Conservation (phyloP, 495 filamentous ascomycete species). For the Penicillium taxi region DNA sequence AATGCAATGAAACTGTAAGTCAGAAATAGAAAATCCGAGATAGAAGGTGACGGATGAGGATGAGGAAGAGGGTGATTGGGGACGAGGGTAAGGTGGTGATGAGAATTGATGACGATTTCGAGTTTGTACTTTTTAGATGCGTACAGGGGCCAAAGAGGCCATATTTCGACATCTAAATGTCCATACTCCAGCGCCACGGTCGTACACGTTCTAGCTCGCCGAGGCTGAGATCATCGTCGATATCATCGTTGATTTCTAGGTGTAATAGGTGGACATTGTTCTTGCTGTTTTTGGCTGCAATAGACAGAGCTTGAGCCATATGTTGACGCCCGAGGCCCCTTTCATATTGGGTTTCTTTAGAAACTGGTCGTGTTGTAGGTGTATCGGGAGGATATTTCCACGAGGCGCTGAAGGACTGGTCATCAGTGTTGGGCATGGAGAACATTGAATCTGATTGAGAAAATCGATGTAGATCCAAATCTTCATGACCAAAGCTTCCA, state of each 20-base stretch:
- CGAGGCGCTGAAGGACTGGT: conserved; percentile 23
- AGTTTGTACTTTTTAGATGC: not conserved
- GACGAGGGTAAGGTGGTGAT: too few relatives aligned
- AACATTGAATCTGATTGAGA: conserved; percentile 32
- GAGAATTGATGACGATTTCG: not conserved
- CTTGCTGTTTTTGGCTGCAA: conserved; percentile 23
- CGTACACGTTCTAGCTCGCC: conserved; percentile 36
- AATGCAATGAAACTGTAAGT: conserved; percentile 1
- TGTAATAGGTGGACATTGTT: conserved; percentile 34
- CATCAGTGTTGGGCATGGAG: conserved; percentile 25
- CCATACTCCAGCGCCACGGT: conserved; percentile 44
- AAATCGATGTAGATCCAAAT: conserved; percentile 21
- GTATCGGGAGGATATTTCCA: conserved; percentile 36
- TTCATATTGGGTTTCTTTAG: conserved; percentile 31
- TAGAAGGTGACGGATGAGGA: conserved; percentile 5
- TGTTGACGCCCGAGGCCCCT: conserved; percentile 20
- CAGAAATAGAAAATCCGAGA: not conserved
- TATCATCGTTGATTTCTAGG: conserved; percentile 34
- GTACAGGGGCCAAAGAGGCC: not conserved
- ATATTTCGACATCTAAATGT: conserved; percentile 25
- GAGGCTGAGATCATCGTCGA: conserved; percentile 26
- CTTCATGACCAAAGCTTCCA: conserved; percentile 17
- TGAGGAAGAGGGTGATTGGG: conserved; percentile 2
- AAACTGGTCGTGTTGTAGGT: conserved; percentile 33
- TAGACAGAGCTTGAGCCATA: conserved; percentile 32